phyloP scores from a whole-genome alignment of 345 rosid genomes.

The Nasturtium officinale region DNA sequence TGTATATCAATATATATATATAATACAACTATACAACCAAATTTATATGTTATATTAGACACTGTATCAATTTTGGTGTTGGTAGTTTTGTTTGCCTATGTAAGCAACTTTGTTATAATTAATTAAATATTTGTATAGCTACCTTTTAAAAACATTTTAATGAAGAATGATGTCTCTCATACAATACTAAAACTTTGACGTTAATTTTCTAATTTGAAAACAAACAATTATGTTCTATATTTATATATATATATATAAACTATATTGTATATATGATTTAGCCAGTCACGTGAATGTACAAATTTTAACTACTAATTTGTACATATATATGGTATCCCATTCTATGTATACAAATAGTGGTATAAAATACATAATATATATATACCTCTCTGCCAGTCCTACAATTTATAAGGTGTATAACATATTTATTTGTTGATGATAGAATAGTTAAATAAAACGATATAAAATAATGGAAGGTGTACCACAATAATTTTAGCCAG shows the following conservation, averaged over 20 bases:
- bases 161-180: conserved; percentile 5
- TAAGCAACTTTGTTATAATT: conserved; percentile 28
- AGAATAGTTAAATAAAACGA: background rate
- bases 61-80: background rate
- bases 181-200: conserved; percentile 16
- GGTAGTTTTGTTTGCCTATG: conserved; percentile 22
- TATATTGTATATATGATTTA: conserved; percentile 10
- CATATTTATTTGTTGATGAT: background rate
- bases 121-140: conserved; percentile 1
- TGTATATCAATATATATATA: background rate
- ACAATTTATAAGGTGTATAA: background rate
- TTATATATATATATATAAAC: no score
- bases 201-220: background rate
- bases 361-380: background rate
- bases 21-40: background rate
- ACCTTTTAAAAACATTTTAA: background rate
- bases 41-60: background rate
- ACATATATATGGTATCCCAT: conserved; percentile 7
- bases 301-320: conserved; percentile 26
- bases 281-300: conserved; percentile 36
- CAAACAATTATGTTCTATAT: no score
- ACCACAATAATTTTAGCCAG: background rate
- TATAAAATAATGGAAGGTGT: background rate
- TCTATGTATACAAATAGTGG: background rate
- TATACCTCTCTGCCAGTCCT: background rate